Evolutionary conservation across 2,329 filamentous ascomycete species (phyloP).

Genomic region (Neofusicoccum laricinum): DNA sequence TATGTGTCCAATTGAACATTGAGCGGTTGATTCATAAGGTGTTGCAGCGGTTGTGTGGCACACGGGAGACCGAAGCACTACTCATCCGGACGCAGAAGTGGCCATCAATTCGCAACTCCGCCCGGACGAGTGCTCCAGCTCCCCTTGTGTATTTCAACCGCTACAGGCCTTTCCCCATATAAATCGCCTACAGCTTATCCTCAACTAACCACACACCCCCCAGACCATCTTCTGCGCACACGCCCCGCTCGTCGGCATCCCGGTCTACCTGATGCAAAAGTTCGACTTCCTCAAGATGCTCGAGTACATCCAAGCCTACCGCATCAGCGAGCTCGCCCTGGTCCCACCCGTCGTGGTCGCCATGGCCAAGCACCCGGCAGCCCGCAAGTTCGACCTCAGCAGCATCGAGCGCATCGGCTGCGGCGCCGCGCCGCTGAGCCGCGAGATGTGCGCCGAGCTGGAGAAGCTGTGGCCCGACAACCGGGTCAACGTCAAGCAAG

Average conservation of each 20-base stretch:
- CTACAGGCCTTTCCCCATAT: no score
- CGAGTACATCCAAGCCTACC: constrained; percentile 63
- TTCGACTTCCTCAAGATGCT: constrained; percentile 76
- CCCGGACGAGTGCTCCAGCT: no score
- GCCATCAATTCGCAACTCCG: no score
- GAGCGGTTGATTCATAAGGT: no score
- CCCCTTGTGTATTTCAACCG: no score
- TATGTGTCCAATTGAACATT: no score
- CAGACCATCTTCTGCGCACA: constrained; percentile 66
- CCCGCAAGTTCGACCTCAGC: constrained; percentile 65
- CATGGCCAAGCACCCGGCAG: constrained; percentile 68
- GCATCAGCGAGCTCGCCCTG: constrained; percentile 63
- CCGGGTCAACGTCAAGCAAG: constrained; percentile 60
- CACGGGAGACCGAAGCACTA: no score
- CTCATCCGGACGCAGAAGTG: no score
- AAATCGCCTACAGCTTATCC: no score
- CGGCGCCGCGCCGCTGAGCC: constrained; percentile 65
- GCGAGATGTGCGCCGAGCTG: constrained; percentile 48
- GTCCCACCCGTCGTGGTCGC: constrained; percentile 75
- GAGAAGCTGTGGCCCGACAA: constrained; percentile 54
- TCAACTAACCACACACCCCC: no score
- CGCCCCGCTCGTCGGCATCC: constrained; percentile 54
- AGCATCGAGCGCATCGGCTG: constrained; percentile 58
- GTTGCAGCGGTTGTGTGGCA: no score
- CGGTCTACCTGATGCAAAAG: constrained; percentile 73